Base-by-base conservation (phyloP, 345 rosid genomes). In the Pelargonium nanum region DNA sequence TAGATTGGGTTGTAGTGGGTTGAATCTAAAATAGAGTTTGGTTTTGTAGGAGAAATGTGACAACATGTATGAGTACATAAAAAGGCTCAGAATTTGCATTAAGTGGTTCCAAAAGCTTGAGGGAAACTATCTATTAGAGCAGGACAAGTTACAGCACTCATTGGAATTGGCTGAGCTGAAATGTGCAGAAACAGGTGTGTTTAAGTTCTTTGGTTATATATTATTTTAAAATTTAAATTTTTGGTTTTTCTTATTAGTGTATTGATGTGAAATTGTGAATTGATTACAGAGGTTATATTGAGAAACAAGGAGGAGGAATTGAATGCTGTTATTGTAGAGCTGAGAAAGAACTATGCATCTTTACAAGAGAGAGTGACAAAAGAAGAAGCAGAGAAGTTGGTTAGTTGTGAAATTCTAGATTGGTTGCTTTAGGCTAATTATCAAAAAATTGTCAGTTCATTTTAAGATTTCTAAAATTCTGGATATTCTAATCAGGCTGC, bases 51-150 rank as follows among this genome's bases (percentile, higher is more conserved):
- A 93, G 83, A 81, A 94, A 79, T 84, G 97, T 57, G 99, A 93
- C 64, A 85, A 81, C 69, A 89, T 89, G 99, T 67, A 81, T 84
- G 97, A 89, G 53, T 93, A 93, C 59, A 89, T 93, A 34, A 87
- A 79, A 74, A 83, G 94, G 76, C 80, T 93, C 65, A 79, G 97
- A 81, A 91, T 85, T 56, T 93, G 99, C 73, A 76, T 93, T 59
- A 93, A 75, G 76, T 93, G 99, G 99, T 87, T 89, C 75, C 99
- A 87, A 81, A 97, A 93, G 72, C 85, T 85, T 5, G 99, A 93
- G 75, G 81, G 82, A 53, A 83, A 76, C 68, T 89, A 85, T 48
- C 85, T 89, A 24, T 85, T 79, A 59, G 94, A 93, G 76, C 97
- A 82, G 65, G 94, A 87, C 74, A 85, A 79, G 69, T 72, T 93